Evolutionary conservation across 805 yeast species (phyloP), one percentile per base, ranked within the genome.

Genomic region (Cephaloascus albidus): DNA sequence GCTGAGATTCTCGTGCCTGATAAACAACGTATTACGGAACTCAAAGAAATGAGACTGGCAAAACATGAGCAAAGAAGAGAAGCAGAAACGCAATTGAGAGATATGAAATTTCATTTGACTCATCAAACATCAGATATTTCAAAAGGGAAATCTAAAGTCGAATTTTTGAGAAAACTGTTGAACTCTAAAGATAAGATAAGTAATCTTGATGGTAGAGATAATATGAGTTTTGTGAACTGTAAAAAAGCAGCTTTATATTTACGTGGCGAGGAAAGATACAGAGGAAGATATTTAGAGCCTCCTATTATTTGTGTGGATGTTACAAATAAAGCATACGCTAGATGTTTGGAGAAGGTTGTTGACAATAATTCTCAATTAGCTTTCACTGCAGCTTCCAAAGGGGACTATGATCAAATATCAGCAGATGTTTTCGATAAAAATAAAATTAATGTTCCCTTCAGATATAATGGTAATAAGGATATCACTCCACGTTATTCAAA

Each of bases 271-370:
- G 52, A 57, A 1, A 52, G 54, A 4, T 63, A 78, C 37, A 51
- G 57, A 36, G 58, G 59, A 1, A 54, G 58, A 10, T 74, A 84
- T 39, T 75, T 65, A 41, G 94, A 84, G 50, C 94, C 96, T 1
- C 89, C 97, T 0, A 57, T 81, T 6, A 62, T 87, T 20, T 68
- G 83, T 0, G 67, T 90, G 18, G 65, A 73, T 3, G 74, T 81
- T 0, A 65, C 63, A 1, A 72, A 78, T 41, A 54, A 59, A 8
- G 47, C 54, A 8, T 72, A 69, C 48, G 80, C 84, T 0, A 63
- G 70, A 8, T 75, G 72, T 41, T 54, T 87, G 38, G 85, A 79
- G 37, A 67, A 72, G 37, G 64, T 76, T 4, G 68, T 85, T 5
- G 78, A 74, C 38, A 57, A 58, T 35, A 67, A 68, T 38, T 72